Evolutionary conservation across 2,329 filamentous ascomycete genomes (phyloP), one percentile per base, ranked within the genome.

Genomic region (Clonostachys rhizophaga): DNA sequence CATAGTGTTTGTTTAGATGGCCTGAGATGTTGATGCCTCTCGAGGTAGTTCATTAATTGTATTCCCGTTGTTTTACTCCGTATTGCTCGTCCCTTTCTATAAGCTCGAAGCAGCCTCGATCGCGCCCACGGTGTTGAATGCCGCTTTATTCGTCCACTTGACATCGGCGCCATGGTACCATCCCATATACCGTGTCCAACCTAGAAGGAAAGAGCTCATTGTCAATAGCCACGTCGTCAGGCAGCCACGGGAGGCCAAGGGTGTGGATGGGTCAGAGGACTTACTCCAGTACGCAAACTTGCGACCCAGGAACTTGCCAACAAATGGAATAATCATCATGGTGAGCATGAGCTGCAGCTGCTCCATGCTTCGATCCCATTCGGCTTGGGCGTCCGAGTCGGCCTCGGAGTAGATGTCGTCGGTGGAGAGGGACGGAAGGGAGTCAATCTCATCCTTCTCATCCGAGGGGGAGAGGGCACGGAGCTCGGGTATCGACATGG

Each of bases 221-320:
- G 24, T 30, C 24, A 30, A 6, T 30, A 10, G 10, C 8, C 9
- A 30, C 24, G 24, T 30, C 24, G 24, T 30, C 24, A 30, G 24
- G 24, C 8, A 30, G 24, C 24, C 24, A 30, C 24, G 7, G 24
- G 9, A 30, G 4, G 24, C 8, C 9, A 3, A 30, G 24, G 8
- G 4, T 9, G 24, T 30, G 9, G 24, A 30, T 9, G 24, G 8
- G 24, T 30, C 24, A 39, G 18, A 50, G 40, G 16, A 53, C 86
- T 65, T 77, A 96, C 92, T 90, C 89, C 91, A 96, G 64, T 95
- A 96, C 50, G 92, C 92, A 72, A 91, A 95, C 68, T 90, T 95
- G 65, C 94, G 81, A 42, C 94, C 94, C 66, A 96, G 83, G 70
- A 91, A 97, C 70, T 97, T 99, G 49, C 94, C 94, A 56, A 90